phyloP scores from a whole-genome alignment of 208 protist genomes.

The Trypanosoma cruzi region DNA sequence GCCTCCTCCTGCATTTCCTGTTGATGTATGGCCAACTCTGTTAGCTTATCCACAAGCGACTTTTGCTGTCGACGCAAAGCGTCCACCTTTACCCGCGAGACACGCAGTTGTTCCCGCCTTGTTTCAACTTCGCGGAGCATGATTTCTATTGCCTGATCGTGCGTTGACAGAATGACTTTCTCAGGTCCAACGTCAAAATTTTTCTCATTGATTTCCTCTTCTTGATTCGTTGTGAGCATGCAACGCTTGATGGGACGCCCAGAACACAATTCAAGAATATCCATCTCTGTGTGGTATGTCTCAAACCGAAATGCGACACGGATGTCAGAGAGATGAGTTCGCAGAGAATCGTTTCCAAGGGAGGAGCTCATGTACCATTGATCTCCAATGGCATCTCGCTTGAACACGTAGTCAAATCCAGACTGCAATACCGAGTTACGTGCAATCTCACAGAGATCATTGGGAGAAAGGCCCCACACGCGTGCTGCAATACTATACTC shows the following conservation, averaged over 20 bases:
- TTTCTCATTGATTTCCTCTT: slow-evolving; percentile 78
- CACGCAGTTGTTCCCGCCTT: slow-evolving; percentile 59
- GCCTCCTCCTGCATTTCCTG: slow-evolving; percentile 55
- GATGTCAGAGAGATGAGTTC: slow-evolving; percentile 92
- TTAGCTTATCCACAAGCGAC: slow-evolving; percentile 84
- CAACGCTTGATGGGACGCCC: slow-evolving; percentile 63
- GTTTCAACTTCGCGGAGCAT: slow-evolving; percentile 83
- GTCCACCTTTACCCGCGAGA: slow-evolving; percentile 55
- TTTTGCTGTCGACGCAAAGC: slow-evolving; percentile 72
- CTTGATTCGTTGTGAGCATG: slow-evolving; percentile 81
- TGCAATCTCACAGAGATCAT: slow-evolving; percentile 94
- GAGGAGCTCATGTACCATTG: slow-evolving; percentile 91
- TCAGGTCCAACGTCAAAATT: slow-evolving; percentile 54
- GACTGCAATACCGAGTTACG: slow-evolving; percentile 91
- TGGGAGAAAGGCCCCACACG: slow-evolving; percentile 90
- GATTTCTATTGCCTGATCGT: slow-evolving; percentile 90
- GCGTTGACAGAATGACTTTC: slow-evolving; percentile 77
- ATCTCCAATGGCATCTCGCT: slow-evolving; percentile 88
- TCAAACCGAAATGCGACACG: slow-evolving; percentile 94
- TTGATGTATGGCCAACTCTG: slow-evolving; percentile 66
- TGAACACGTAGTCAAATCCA: slow-evolving; percentile 90
- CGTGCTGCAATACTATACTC: slow-evolving; percentile 95
- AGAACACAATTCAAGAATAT: slow-evolving; percentile 77
- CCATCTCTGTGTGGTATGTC: slow-evolving; percentile 92
- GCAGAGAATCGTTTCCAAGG: slow-evolving; percentile 85